phyloP scores from a whole-genome alignment of 192 early-diverging fungal genomes.

The Coemansia sp. region DNA sequence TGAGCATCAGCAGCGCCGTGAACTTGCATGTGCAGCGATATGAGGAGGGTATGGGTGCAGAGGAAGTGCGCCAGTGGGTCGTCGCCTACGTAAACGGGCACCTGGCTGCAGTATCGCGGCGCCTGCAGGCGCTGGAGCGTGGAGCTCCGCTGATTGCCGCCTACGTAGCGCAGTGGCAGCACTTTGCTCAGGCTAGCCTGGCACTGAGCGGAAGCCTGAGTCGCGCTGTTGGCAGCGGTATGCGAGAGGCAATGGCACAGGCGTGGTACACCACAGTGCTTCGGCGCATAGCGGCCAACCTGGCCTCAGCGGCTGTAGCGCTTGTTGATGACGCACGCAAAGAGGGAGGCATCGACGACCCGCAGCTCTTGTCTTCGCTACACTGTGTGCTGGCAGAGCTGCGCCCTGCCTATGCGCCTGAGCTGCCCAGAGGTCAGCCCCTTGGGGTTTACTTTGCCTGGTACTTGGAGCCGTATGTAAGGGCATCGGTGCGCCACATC shows the following conservation, averaged over 20 bases:
- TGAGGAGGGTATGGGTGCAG: background rate
- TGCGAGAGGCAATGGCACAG: background rate
- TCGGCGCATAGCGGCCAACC: background rate
- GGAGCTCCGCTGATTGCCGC: background rate
- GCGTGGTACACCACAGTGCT: background rate
- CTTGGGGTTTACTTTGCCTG: background rate
- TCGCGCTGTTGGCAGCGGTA: background rate
- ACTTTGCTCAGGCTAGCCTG: background rate
- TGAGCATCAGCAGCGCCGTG: background rate
- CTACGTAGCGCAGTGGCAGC: background rate
- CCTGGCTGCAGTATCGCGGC: background rate
- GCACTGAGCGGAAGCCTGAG: background rate
- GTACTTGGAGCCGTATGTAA: background rate
- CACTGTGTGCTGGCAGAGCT: background rate
- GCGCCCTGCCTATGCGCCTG: background rate
- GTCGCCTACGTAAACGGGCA: background rate
- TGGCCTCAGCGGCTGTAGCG: background rate
- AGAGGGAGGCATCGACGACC: background rate
- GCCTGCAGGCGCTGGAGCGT: background rate
- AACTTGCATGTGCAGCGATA: background rate
- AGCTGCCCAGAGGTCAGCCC: background rate
- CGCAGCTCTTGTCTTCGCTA: background rate
- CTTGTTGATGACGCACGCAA: background rate
- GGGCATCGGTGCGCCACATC: conserved; percentile 58
- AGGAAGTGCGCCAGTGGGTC: background rate